Evolutionary conservation across 2,329 filamentous ascomycete genomes (phyloP).

Genomic region (Paecilomyces sp.): DNA sequence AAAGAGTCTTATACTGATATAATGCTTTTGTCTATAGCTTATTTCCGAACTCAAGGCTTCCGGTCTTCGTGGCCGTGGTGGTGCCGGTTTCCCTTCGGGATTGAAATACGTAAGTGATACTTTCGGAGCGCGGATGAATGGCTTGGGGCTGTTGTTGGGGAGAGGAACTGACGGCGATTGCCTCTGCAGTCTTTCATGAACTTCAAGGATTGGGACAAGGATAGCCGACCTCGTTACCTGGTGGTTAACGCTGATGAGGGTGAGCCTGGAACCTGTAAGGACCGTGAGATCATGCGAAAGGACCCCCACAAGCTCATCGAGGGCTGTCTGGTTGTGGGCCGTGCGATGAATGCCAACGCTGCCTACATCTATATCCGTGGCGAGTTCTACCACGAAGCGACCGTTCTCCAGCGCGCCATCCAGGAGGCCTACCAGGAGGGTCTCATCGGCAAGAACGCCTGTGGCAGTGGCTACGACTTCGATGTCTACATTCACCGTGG

Average conservation of each 20-base stretch:
- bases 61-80: constrained; percentile 88
- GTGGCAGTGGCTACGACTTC: constrained; percentile 93
- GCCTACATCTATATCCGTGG: constrained; percentile 99
- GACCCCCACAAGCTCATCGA: constrained; percentile 98
- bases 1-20: constrained; percentile 2
- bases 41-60: constrained; percentile 97
- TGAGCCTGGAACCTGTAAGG: constrained; percentile 98
- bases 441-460: constrained; percentile 96
- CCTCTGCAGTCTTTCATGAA: constrained; percentile 90
- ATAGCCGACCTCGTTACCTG: constrained; percentile 88
- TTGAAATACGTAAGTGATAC: constrained; percentile 83
- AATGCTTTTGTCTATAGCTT: constrained; percentile 50
- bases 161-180: constrained; percentile 1
- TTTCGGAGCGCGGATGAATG: not conserved
- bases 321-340: constrained; percentile 89
- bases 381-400: constrained; percentile 94
- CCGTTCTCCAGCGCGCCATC: constrained; percentile 87
- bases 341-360: constrained; percentile 97
- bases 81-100: constrained; percentile 94
- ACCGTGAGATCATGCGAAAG: constrained; percentile 99
- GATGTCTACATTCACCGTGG: constrained; percentile 95
- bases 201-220: constrained; percentile 99
- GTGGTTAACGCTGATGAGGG: constrained; percentile 99
- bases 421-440: constrained; percentile 95
- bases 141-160: not conserved